These are phyloP conservation scores for Fusarium kyushuense DNA, from an alignment of 2,329 filamentous ascomycete genomes.

Conservation along the genomic window DNA sequence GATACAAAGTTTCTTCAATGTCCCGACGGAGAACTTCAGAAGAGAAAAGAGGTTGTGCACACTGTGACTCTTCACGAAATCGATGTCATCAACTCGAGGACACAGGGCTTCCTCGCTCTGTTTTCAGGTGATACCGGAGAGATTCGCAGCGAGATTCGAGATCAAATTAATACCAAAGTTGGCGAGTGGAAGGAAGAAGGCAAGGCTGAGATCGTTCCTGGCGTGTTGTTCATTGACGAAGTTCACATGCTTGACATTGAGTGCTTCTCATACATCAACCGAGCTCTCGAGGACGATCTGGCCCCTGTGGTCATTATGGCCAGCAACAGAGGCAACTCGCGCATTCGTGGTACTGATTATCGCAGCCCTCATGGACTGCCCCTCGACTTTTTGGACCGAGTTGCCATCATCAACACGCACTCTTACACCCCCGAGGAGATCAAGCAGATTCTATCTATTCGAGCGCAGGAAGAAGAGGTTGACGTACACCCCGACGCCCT, in stretches of 20 bases:
- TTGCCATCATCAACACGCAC: constrained; percentile 96
- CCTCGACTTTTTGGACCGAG: constrained; percentile 93
- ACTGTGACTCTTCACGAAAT: constrained; percentile 98
- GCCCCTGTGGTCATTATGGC: constrained; percentile 99
- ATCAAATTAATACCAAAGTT: constrained; percentile 99
- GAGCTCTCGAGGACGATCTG: constrained; percentile 92
- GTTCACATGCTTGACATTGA: constrained; percentile 99
- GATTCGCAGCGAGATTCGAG: constrained; percentile 95
- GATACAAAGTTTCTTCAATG: constrained; percentile 99
- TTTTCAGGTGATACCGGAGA: constrained; percentile 99
- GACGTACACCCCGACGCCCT: constrained; percentile 91
- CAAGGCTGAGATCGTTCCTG: constrained; percentile 97
- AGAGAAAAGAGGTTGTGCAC: constrained; percentile 96
- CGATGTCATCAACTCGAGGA: constrained; percentile 98
- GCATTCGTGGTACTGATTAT: constrained; percentile 94
- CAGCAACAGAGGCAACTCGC: constrained; percentile 91
- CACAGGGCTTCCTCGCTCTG: constrained; percentile 96
- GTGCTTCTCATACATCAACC: constrained; percentile 98
- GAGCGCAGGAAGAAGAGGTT: constrained; percentile 95
- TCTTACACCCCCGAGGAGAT: constrained; percentile 87
- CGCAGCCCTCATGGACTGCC: constrained; percentile 93
- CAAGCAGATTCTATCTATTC: constrained; percentile 89
- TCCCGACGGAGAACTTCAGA: constrained; percentile 96
- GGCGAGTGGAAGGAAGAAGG: constrained; percentile 99
- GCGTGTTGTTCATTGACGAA: constrained; percentile 97